Base-by-base conservation (phyloP, 495 filamentous ascomycete genomes). In the Talaromyces wortmannii region DNA sequence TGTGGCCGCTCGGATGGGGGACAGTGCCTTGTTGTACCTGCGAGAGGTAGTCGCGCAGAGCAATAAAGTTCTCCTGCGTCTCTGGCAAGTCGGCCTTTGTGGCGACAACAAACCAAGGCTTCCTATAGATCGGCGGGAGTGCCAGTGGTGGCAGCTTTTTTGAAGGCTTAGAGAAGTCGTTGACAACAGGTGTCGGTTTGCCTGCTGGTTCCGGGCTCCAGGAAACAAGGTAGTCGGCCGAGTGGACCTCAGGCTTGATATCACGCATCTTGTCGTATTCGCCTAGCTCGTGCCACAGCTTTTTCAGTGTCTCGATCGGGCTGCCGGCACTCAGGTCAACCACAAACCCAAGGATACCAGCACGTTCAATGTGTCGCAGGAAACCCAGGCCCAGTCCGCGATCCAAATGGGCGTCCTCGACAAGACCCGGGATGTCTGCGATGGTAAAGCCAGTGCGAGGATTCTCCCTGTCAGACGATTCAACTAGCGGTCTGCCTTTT, bases 101-200 rank as follows among this genome's bases (percentile, higher is more conserved):
- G 7, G 91, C 95, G 36, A 97, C 88, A 1, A 97, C 92, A 61
- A 96, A 94, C 95, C 95, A 98, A 6, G 92, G 91, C 67, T 98
- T 98, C 8, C 78, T 78, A 13, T 88, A 87, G 48, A 95, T 88
- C 44, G 88, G 83, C 13, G 87, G 77, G 30, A 78, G 67, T 11
- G 58, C 45, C 12, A 76, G 65, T 7, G 57, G 62, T 45, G 72
- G 73, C 15, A 75, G 63, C 12, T 62, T 49, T 0, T 61, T 55
- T 32, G 12, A n/a, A 7, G 32, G 36, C 16, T 17, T 17, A 3
- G 32, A 44, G 32, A 33, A 6, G 18, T 31, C 40, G 31, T 51
- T 23, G 8, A 15, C 48, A 10, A 50, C 31, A 2, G 48, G 32
- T 23, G 15, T 15, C 29, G 13, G 16, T 23, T 50, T 15, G 7